Evolutionary conservation across 2,329 filamentous ascomycete genomes (phyloP).

Genomic region (Endocalyx cinctus): DNA sequence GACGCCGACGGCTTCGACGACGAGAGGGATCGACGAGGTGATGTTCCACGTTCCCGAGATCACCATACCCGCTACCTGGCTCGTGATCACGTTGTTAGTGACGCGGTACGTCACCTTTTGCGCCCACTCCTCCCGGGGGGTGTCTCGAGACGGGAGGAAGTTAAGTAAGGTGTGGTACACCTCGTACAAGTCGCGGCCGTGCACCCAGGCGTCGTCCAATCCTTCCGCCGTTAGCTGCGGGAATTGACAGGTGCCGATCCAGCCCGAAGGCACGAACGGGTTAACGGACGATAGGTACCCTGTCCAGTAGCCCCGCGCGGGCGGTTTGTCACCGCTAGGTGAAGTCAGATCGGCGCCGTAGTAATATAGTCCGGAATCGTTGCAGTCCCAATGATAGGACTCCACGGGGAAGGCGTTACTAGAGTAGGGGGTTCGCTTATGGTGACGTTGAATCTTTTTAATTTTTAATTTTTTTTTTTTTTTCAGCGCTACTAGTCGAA

Average conservation of each 20-base stretch:
- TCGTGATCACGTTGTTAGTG: slow-evolving; percentile 79
- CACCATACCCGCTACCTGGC: slow-evolving; percentile 73
- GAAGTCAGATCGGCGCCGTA: slow-evolving; percentile 60
- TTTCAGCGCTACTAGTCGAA: no score
- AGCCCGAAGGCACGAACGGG: slow-evolving; percentile 62
- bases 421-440: slow-evolving; percentile 79
- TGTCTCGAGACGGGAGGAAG: slow-evolving; percentile 55
- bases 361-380: slow-evolving; percentile 65
- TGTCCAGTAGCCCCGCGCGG: slow-evolving; percentile 59
- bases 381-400: slow-evolving; percentile 67
- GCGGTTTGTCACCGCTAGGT: slow-evolving; percentile 13
- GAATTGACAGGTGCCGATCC: slow-evolving; percentile 72
- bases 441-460: slow-evolving; percentile 70
- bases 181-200: slow-evolving; percentile 71
- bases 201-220: slow-evolving; percentile 68
- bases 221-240: slow-evolving; percentile 73
- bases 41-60: slow-evolving; percentile 63
- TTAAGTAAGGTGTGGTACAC: slow-evolving; percentile 67
- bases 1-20: slow-evolving; percentile 50
- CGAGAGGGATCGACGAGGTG: slow-evolving; percentile 37
- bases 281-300: slow-evolving; percentile 59
- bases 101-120: slow-evolving; percentile 60
- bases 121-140: slow-evolving; percentile 31
- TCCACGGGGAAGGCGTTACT: slow-evolving; percentile 73
- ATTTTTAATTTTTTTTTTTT: no score